Base-by-base conservation (phyloP, 1,139 yeast genomes). In the Lodderomyces theae region DNA sequence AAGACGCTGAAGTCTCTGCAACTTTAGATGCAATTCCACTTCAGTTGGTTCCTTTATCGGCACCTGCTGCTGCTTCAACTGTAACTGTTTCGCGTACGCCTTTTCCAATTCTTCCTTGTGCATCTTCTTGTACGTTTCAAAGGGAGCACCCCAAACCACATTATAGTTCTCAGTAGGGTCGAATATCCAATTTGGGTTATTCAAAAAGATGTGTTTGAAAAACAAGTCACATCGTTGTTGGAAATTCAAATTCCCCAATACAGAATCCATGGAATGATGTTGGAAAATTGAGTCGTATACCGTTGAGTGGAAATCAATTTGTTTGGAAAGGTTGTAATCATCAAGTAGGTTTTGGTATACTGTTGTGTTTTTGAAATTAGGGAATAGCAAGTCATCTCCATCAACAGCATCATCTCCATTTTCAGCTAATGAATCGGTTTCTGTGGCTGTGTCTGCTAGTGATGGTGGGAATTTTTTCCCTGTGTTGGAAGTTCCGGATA, bases 201-300 rank as follows among this genome's bases (percentile, higher is more conserved):
- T 34, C 1, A 50, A 41, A 44, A 52, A 61, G 19, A 64, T 47
- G 23, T 53, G 61, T 24, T 52, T 52, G 51, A 64, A 63, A 39
- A 58, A 63, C 35, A 64, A 53, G 41, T 63, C 66, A 51, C 69
- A 63, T 37, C 68, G 41, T 28, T 58, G 45, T 13, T 49, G 49
- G 36, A 62, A 61, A 22, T 44, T 38, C 13, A 63, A 46, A 30
- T 50, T 43, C 4, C 45, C 44, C 33, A 64, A 47, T 5, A 64
- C 42, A 1, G 57, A 47, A 19, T 45, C 44, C 6, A 63, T 40
- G 4, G 53, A 52, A 42, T 63, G 67, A 29, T 54, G 49, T 3
- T 43, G 24, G 12, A 64, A 54, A 7, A 63, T 54, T 1, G 39
- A 26, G 38, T 60, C 57, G 42, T 61, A 62, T 15, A 48, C 46